Conservation (phyloP, 2,329 filamentous ascomycete genomes). For the Pseudocercospora musae region DNA sequence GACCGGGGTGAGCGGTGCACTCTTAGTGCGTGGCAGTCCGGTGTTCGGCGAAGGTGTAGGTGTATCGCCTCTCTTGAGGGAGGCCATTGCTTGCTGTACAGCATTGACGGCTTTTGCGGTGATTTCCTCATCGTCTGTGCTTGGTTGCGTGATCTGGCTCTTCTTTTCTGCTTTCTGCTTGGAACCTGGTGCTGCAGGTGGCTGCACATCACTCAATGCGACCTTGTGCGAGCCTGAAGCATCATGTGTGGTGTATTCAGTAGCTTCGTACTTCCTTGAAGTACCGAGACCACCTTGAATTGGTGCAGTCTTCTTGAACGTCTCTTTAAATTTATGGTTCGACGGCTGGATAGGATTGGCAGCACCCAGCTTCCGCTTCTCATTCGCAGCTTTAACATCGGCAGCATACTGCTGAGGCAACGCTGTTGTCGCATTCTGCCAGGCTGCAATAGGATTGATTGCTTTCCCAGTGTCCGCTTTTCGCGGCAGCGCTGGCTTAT, state of each 20-base stretch:
- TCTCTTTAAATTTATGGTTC: slow-evolving; percentile 1
- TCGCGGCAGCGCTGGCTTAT: neutral
- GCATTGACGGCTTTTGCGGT: slow-evolving; percentile 18
- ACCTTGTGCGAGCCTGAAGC: neutral
- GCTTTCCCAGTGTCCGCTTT: neutral
- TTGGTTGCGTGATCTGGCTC: neutral
- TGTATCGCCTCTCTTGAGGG: slow-evolving; percentile 6
- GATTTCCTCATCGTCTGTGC: neutral
- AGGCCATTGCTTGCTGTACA: slow-evolving; percentile 18
- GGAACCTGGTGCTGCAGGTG: neutral
- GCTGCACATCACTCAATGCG: neutral
- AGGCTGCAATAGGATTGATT: slow-evolving; percentile 1
- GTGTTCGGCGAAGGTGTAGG: slow-evolving; percentile 13
- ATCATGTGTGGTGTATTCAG: neutral
- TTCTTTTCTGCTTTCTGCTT: neutral
- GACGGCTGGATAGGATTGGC: neutral
- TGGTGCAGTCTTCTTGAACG: neutral
- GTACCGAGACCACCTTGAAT: neutral
- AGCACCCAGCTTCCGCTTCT: neutral
- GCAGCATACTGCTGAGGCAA: slow-evolving; percentile 4
- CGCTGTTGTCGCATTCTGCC: neutral
- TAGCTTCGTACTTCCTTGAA: neutral
- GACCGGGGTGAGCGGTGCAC: slow-evolving; percentile 8
- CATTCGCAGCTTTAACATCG: neutral
- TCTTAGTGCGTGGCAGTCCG: slow-evolving; percentile 10